Evolutionary conservation across 805 yeast genomes (phyloP).

Genomic region (Maudiozyma bulderi): DNA sequence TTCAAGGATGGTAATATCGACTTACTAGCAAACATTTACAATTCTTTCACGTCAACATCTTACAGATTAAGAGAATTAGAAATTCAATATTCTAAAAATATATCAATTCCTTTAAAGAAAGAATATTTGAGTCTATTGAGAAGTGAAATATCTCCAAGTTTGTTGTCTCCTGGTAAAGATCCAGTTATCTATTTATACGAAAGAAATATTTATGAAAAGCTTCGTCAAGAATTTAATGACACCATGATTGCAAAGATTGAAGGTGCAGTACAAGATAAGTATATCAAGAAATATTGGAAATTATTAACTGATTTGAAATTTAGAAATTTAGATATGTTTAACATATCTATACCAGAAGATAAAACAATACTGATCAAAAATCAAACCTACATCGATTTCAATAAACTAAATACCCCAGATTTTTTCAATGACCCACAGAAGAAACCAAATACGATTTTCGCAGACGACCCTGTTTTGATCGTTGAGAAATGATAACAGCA

Average conservation of each 20-base stretch:
- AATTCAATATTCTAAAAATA: constrained; percentile 11
- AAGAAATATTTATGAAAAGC: constrained; percentile 2
- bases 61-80: constrained; percentile 20
- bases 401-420: constrained; percentile 4
- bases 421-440: background rate
- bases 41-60: constrained; percentile 11
- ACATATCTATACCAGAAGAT: background rate
- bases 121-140: constrained; percentile 8
- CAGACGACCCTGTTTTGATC: constrained; percentile 1
- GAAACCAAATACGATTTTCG: constrained; percentile 1
- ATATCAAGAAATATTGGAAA: constrained; percentile 9
- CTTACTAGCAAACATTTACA: constrained; percentile 11
- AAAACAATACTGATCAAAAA: background rate
- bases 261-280: constrained; percentile 5
- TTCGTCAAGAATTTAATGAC: constrained; percentile 3
- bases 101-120: constrained; percentile 5
- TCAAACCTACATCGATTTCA: constrained; percentile 4
- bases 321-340: constrained; percentile 8
- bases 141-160: constrained; percentile 7
- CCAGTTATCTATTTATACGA: constrained; percentile 14
- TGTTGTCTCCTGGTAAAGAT: constrained; percentile 13
- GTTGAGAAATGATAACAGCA: background rate
- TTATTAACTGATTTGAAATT: constrained; percentile 6
- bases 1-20: constrained; percentile 5
- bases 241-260: constrained; percentile 2